Conservation (phyloP, 371 early-diverging fungal genomes). For the Mortierella sp. region DNA sequence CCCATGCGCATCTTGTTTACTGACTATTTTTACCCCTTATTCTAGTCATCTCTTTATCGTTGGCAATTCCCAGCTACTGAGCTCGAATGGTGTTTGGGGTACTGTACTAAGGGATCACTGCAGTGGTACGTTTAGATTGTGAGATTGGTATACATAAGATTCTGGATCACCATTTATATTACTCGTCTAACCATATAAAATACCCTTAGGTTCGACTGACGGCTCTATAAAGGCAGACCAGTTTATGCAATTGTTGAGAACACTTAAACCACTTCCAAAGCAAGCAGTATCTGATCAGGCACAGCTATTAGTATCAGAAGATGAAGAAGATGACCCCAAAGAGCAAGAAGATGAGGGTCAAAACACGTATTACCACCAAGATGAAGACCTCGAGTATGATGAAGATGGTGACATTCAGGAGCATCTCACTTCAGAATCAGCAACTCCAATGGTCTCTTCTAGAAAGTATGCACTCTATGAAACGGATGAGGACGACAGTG, state of each 20-base stretch:
- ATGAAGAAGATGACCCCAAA: slow-evolving; percentile 10
- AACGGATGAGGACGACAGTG: slow-evolving; percentile 35
- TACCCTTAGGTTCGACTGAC: slow-evolving; percentile 14
- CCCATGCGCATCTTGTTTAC: not conserved
- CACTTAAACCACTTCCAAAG: slow-evolving; percentile 25
- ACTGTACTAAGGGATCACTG: slow-evolving; percentile 40
- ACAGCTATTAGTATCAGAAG: slow-evolving; percentile 21
- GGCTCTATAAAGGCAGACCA: slow-evolving; percentile 25
- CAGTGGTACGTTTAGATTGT: slow-evolving; percentile 18
- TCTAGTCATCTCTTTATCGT: slow-evolving; percentile 75
- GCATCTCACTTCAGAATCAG: not conserved
- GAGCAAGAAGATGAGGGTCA: not conserved
- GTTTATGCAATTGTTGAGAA: slow-evolving; percentile 24
- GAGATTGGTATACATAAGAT: not conserved
- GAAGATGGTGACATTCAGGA: not conserved
- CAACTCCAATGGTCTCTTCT: not conserved
- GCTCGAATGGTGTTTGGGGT: slow-evolving; percentile 36
- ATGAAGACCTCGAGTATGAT: not conserved
- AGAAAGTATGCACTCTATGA: slow-evolving; percentile 23
- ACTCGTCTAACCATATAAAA: not conserved
- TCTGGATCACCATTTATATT: not conserved
- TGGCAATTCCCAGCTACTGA: slow-evolving; percentile 59
- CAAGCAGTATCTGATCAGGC: not conserved
- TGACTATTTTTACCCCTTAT: not conserved
- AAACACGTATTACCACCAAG: not conserved